Percentiles rank a stretch among this genome's conserved stretches.
These are phyloP conservation scores for Tarenaya hassleriana DNA, from an alignment of 345 rosid genomes.

Conservation along the genomic window DNA sequence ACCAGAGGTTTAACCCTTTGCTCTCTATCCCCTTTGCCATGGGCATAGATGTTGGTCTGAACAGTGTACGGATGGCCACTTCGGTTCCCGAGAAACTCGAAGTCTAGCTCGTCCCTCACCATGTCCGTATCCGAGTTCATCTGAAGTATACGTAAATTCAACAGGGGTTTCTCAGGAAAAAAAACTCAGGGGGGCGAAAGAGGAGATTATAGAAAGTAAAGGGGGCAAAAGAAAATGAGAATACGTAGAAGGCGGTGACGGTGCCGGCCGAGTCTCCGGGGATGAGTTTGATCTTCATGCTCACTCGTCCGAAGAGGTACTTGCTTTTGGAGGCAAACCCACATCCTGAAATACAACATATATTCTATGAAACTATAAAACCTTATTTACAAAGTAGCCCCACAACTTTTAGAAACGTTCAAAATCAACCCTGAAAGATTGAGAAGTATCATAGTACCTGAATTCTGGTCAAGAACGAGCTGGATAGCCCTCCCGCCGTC, in stretches of 20 bases:
- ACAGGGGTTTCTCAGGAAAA: neutral
- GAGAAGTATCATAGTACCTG: conserved; percentile 38
- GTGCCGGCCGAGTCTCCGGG: conserved; percentile 99
- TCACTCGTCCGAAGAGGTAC: conserved; percentile 75
- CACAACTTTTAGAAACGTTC: neutral
- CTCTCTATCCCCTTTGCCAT: conserved; percentile 87
- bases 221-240: conserved; percentile 10
- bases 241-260: conserved; percentile 89
- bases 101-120: conserved; percentile 77
- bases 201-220: neutral
- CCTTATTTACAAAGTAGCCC: neutral
- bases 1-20: conserved; percentile 93
- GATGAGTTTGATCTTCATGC: conserved; percentile 91
- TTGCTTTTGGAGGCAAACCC: conserved; percentile 80
- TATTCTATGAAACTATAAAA: neutral
- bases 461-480: conserved; percentile 67
- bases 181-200: neutral
- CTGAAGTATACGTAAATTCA: conserved; percentile 27
- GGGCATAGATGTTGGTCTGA: conserved; percentile 81
- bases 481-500: conserved; percentile 73
- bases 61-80: conserved; percentile 90
- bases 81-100: conserved; percentile 87
- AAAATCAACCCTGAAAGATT: neutral
- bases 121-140: conserved; percentile 71
- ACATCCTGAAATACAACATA: conserved; percentile 42